These are phyloP conservation scores for Epichloe elymi DNA, from an alignment of 2,329 filamentous ascomycete species.

Conservation along the genomic window DNA sequence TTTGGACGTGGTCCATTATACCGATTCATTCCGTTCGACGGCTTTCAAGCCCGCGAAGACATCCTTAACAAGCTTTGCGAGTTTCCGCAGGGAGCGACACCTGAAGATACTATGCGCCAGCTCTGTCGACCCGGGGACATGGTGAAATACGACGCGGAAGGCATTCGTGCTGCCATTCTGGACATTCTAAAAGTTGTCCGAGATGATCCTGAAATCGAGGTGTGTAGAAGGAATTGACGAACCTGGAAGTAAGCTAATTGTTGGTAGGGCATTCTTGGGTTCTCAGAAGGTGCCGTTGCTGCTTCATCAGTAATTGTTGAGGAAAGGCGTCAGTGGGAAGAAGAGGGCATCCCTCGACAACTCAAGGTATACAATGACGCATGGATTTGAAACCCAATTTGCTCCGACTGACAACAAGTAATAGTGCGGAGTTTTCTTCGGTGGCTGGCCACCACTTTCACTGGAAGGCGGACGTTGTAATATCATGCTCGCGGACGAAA, in stretches of 20 bases:
- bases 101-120: slow-evolving; percentile 43
- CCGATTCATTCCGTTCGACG: slow-evolving; percentile 38
- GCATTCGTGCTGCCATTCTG: slow-evolving; percentile 7
- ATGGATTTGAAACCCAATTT: no score
- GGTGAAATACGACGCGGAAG: not conserved
- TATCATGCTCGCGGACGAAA: slow-evolving; percentile 34
- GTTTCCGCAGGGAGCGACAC: slow-evolving; percentile 36
- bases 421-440: slow-evolving; percentile 36
- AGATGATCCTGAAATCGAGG: slow-evolving; percentile 21
- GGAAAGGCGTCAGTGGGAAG: slow-evolving; percentile 26
- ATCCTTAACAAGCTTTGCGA: slow-evolving; percentile 39
- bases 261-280: slow-evolving; percentile 39
- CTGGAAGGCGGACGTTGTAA: slow-evolving; percentile 23
- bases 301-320: slow-evolving; percentile 40
- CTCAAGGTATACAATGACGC: slow-evolving; percentile 20
- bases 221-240: slow-evolving; percentile 4
- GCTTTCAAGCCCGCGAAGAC: slow-evolving; percentile 28
- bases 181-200: slow-evolving; percentile 26
- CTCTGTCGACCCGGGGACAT: slow-evolving; percentile 20
- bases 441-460: slow-evolving; percentile 39
- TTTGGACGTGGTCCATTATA: slow-evolving; percentile 43
- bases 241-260: not conserved
- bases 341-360: slow-evolving; percentile 18
- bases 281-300: slow-evolving; percentile 45
- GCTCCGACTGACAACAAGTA: not conserved